Conservation (phyloP, 1,284 basidiomycete genomes). For the Microstroma glucosiphilum region DNA sequence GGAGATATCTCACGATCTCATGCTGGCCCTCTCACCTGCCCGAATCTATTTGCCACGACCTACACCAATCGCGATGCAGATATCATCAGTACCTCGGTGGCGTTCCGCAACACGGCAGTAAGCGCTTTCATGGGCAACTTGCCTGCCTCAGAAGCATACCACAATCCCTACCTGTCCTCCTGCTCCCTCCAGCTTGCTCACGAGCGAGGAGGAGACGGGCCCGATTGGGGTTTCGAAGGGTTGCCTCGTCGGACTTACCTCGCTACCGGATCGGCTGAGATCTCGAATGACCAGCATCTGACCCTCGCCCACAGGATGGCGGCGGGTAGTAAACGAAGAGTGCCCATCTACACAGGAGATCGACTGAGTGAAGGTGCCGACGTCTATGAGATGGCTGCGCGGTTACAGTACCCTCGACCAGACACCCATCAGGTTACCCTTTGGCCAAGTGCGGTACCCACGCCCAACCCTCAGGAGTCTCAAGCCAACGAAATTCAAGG, state of each 20-base stretch:
- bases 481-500: too few species aligned
- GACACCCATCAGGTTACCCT: constrained; percentile 18
- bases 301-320: constrained; percentile 43
- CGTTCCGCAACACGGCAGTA: constrained; percentile 44
- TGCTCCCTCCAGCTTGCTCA: constrained; percentile 39
- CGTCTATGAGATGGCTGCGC: constrained; percentile 24
- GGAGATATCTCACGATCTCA: constrained; percentile 46
- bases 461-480: neutral
- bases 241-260: constrained; percentile 38
- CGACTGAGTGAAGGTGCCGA: constrained; percentile 19
- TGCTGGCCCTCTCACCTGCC: constrained; percentile 33
- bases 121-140: constrained; percentile 38
- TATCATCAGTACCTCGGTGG: constrained; percentile 33
- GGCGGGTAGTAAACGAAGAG: constrained; percentile 24
- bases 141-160: constrained; percentile 40
- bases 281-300: constrained; percentile 43
- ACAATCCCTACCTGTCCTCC: constrained; percentile 42
- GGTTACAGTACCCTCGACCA: constrained; percentile 30
- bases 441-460: constrained; percentile 10
- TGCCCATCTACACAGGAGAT: constrained; percentile 33
- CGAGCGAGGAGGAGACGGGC: constrained; percentile 23
- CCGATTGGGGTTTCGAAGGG: constrained; percentile 39
- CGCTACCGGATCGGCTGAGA: constrained; percentile 36
- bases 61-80: constrained; percentile 34
- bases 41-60: constrained; percentile 31